These are phyloP conservation scores for Schizosaccharomyces osmophilus DNA, from an alignment of 805 yeast species.

Conservation along the genomic window DNA sequence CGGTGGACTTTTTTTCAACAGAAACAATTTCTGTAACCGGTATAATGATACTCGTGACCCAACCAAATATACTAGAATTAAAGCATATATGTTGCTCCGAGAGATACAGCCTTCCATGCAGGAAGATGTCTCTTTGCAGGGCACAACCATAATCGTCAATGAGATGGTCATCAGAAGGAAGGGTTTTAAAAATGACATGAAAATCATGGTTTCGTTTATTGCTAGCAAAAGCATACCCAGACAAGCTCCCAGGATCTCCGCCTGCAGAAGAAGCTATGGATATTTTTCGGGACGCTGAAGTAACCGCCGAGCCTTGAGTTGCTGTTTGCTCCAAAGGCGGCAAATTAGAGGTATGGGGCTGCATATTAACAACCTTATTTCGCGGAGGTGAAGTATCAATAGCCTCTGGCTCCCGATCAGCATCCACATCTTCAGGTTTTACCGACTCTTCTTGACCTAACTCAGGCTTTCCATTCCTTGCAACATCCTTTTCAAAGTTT, in stretches of 20 bases:
- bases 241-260: neutral
- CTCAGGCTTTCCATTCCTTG: neutral
- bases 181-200: constrained; percentile 43
- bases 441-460: neutral
- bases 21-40: constrained; percentile 44
- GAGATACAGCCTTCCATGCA: constrained; percentile 71
- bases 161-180: constrained; percentile 45
- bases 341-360: neutral
- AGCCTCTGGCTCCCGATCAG: neutral
- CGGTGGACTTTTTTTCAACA: constrained; percentile 64
- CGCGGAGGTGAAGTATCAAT: neutral
- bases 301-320: neutral
- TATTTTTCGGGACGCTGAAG: neutral
- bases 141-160: constrained; percentile 84
- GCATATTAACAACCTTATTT: neutral
- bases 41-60: constrained; percentile 63
- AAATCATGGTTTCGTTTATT: constrained; percentile 46
- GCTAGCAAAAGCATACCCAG: constrained; percentile 22
- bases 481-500: neutral
- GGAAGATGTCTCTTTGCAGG: constrained; percentile 54
- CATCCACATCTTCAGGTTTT: neutral
- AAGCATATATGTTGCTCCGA: constrained; percentile 62
- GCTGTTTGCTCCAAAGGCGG: neutral
- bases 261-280: neutral
- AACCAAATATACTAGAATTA: constrained; percentile 65